phyloP scores from a whole-genome alignment of 2,329 filamentous ascomycete species.

The Aspergillus fijiensis region DNA sequence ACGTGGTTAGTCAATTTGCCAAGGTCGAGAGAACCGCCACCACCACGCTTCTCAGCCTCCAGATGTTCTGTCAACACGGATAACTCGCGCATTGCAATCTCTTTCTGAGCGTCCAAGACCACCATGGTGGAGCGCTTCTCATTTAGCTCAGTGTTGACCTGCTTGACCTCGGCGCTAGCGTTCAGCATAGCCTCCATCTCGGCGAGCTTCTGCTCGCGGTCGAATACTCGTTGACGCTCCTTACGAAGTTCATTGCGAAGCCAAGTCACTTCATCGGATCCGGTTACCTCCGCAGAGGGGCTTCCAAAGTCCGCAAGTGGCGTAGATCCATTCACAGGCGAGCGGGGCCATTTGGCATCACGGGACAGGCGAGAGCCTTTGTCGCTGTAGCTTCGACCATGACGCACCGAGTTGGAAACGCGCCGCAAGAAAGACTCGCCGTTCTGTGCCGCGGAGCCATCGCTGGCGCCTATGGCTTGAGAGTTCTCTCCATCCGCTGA shows the following conservation, averaged over 20 bases:
- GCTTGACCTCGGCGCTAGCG: conserved; percentile 63
- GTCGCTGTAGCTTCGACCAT: conserved; percentile 84
- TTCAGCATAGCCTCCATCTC: conserved; percentile 67
- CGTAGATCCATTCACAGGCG: conserved; percentile 56
- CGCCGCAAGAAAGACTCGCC: conserved; percentile 79
- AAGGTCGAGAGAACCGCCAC: conserved; percentile 75
- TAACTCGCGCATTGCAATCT: conserved; percentile 90
- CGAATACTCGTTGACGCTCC: conserved; percentile 80
- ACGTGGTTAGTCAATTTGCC: conserved; percentile 65
- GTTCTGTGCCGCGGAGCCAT: conserved; percentile 46
- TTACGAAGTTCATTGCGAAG: conserved; percentile 72
- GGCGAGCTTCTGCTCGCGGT: conserved; percentile 81
- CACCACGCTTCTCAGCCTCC: conserved; percentile 78
- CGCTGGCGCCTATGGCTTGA: conserved; percentile 77
- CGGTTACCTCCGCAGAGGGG: conserved; percentile 57
- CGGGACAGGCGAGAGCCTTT: conserved; percentile 56
- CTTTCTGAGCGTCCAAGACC: conserved; percentile 87
- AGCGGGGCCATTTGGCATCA: conserved; percentile 70
- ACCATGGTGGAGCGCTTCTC: conserved; percentile 97
- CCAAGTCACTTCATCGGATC: conserved; percentile 61
- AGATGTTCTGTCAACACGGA: conserved; percentile 87
- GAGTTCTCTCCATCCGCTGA: conserved; percentile 92
- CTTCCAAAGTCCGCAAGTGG: conserved; percentile 66
- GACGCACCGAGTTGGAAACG: conserved; percentile 90
- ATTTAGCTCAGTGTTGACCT: conserved; percentile 79